Percentiles rank a stretch among this genome's conserved stretches.
These are phyloP conservation scores for Sugiyamaella sp. DNA, from an alignment of 1,139 yeast species.

Conservation along the genomic window DNA sequence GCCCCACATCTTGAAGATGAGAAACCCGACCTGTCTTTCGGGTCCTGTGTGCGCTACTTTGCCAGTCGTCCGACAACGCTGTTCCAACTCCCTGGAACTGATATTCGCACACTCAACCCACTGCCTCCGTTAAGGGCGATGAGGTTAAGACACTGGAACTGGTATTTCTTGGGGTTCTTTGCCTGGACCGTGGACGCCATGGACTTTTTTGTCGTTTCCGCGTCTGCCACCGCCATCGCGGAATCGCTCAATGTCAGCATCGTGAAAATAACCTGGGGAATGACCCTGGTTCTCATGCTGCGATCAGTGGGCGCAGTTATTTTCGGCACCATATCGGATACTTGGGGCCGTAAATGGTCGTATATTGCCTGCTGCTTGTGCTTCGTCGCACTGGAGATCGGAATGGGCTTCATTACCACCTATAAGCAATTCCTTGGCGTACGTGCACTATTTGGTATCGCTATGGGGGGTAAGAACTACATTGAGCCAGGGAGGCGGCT, in stretches of 20 bases:
- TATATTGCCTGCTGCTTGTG: conserved; percentile 49
- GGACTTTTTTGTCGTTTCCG: conserved; percentile 57
- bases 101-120: conserved; percentile 39
- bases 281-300: conserved; percentile 60
- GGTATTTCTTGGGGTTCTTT: conserved; percentile 46
- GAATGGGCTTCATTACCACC: conserved; percentile 56
- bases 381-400: conserved; percentile 54
- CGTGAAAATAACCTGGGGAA: conserved; percentile 57
- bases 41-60: conserved; percentile 33
- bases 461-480: conserved; percentile 46
- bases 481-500: conserved; percentile 36
- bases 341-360: conserved; percentile 60
- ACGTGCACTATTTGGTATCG: conserved; percentile 53
- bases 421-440: conserved; percentile 56
- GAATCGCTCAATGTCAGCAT: conserved; percentile 46
- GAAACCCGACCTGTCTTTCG: conserved; percentile 36
- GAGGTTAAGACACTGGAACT: conserved; percentile 46
- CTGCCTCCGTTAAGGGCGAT: conserved; percentile 43
- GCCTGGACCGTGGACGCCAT: conserved; percentile 58
- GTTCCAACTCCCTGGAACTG: conserved; percentile 33
- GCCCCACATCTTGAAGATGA: conserved; percentile 21
- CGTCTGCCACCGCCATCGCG: conserved; percentile 51
- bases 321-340: conserved; percentile 57
- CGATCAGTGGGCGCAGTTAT: conserved; percentile 62
- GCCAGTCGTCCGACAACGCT: conserved; percentile 39